Base-by-base conservation (phyloP, 129 eudicot genomes). In the Helianthus tuberosus region DNA sequence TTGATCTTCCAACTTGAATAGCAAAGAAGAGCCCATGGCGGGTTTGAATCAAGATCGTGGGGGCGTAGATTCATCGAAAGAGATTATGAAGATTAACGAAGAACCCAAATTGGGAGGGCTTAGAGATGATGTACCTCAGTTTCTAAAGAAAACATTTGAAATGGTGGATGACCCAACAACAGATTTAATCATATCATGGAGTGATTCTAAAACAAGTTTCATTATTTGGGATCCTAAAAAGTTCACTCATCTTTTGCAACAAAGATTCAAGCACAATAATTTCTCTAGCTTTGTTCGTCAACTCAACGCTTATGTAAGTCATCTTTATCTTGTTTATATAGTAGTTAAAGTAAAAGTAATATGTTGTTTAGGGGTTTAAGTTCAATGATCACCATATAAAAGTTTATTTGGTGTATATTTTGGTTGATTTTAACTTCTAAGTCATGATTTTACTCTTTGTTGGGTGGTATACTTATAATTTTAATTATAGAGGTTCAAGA, bases 261-360 rank as follows among this genome's bases (percentile, higher is more conserved):
- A 80, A 51, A 72, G 88, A 74, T 93, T 93, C 77, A 93, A 93
- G 92, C 96, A 90, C 65, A 73, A 63, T 81, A 93, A 93, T 70
- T 93, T 90, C 78, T 90, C 96, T 12, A 93, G 96, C 88, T 93
- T 92, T 65, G 86, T 92, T 44, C 88, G 98, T 63, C 98, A 89
- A 48, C 96, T 92, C 76, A 92, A 92, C 68, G 87, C 98, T 59
- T 92, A 92, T 87, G 98, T 92, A 71, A 87, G 96, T 80, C 0
- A 16, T 77, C 43, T 55, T 8, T 11, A 12, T 5, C 13, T 15
- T 76, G 17, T 43, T 15, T 59, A n/a, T 3, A 12, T 63, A 23
- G 43, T 44, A 23, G n/a, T 59, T 59, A 9, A 17, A 55, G 0
- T 8, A 16, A 54, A 54, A 0, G 2, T 5, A 54, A 1, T n/a